Evolutionary conservation across 2,329 filamentous ascomycete genomes (phyloP).

Genomic region (Pseudogymnoascus sp.): DNA sequence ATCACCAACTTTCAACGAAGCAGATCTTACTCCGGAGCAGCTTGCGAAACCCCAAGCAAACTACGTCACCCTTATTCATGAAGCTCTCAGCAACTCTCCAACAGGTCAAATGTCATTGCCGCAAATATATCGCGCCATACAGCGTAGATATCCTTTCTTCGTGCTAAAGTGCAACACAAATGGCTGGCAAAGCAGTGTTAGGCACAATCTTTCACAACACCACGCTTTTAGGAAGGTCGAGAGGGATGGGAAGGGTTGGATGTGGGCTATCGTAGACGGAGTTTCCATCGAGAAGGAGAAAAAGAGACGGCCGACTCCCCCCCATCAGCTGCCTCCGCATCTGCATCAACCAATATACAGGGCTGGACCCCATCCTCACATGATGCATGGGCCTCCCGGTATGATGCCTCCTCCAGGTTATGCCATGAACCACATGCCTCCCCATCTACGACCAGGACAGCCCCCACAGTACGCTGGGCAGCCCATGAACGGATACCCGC

Average conservation of each 20-base stretch:
- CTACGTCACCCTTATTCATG: slow-evolving; percentile 50
- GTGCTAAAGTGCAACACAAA: slow-evolving; percentile 44
- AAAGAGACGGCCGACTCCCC: slow-evolving; percentile 36
- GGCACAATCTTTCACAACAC: slow-evolving; percentile 52
- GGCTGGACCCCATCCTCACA: slow-evolving; percentile 19
- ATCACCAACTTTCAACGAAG: slow-evolving; percentile 44
- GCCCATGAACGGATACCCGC: slow-evolving; percentile 18
- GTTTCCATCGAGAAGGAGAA: slow-evolving; percentile 50
- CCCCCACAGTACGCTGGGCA: slow-evolving; percentile 19
- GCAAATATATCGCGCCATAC: slow-evolving; percentile 52
- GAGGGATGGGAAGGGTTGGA: slow-evolving; percentile 46
- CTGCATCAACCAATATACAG: slow-evolving; percentile 26
- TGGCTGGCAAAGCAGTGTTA: slow-evolving; percentile 56
- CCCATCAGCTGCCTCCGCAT: slow-evolving; percentile 27
- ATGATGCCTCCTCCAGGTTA: slow-evolving; percentile 23
- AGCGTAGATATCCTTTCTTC: slow-evolving; percentile 50
- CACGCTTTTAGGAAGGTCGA: slow-evolving; percentile 48
- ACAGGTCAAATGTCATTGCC: slow-evolving; percentile 47
- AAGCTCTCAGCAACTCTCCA: slow-evolving; percentile 43
- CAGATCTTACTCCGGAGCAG: slow-evolving; percentile 62
- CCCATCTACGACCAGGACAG: slow-evolving; percentile 21
- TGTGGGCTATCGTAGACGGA: slow-evolving; percentile 47
- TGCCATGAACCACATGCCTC: slow-evolving; percentile 18
- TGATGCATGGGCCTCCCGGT: slow-evolving; percentile 19
- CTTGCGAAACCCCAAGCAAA: slow-evolving; percentile 56